Conservation (phyloP, 768 basidiomycete genomes). For the Hypholoma fasciculare region DNA sequence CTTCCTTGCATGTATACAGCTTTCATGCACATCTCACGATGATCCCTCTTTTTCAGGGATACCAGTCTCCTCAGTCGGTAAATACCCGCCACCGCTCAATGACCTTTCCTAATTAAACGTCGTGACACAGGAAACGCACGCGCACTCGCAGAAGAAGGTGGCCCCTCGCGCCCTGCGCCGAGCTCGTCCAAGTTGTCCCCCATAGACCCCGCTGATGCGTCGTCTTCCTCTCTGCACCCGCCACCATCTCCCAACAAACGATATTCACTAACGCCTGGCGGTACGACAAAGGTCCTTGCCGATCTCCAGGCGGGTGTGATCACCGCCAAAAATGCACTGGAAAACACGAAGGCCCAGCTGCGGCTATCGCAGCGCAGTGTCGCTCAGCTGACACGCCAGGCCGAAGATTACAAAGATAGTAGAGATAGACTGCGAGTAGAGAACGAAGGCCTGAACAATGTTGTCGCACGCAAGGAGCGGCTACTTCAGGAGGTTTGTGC, state of each 20-base stretch:
- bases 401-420: constrained; percentile 87
- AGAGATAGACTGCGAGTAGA: constrained; percentile 80
- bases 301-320: constrained; percentile 85
- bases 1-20: constrained; percentile 4
- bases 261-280: constrained; percentile 67
- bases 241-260: constrained; percentile 57
- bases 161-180: constrained; percentile 32
- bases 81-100: constrained; percentile 27
- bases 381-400: constrained; percentile 80
- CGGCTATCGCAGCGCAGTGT: constrained; percentile 81
- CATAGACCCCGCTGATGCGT: constrained; percentile 35
- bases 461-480: constrained; percentile 85
- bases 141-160: constrained; percentile 73
- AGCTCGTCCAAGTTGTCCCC: constrained; percentile 27
- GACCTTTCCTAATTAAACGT: constrained; percentile 21
- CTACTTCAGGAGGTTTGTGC: constrained; percentile 74
- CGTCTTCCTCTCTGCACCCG: constrained; percentile 40
- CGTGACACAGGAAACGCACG: constrained; percentile 71
- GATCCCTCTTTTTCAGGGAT: constrained; percentile 52
- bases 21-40: constrained; percentile 3
- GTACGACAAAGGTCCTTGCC: constrained; percentile 85
- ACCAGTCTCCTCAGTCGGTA: constrained; percentile 77
- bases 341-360: constrained; percentile 84
- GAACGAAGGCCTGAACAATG: constrained; percentile 87
- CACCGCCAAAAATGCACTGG: constrained; percentile 76